These are phyloP conservation scores for Diplocarpon mali DNA, from an alignment of 2,329 filamentous ascomycete species.

Conservation along the genomic window DNA sequence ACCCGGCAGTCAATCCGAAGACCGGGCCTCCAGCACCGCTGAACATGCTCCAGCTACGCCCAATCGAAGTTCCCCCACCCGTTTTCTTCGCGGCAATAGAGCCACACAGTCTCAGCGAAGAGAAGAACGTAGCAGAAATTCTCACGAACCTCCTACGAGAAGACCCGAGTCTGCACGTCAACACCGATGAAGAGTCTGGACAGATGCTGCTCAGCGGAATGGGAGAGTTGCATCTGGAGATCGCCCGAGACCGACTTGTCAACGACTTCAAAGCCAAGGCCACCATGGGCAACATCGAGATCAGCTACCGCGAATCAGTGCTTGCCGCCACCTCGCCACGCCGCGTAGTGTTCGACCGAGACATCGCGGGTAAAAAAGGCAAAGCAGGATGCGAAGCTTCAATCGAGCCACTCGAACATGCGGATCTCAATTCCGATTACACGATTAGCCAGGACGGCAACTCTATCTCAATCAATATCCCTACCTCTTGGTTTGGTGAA, in stretches of 20 bases:
- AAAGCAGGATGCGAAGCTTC: constrained; percentile 64
- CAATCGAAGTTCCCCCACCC: constrained; percentile 81
- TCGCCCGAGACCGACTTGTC: constrained; percentile 77
- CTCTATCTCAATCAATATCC: constrained; percentile 43
- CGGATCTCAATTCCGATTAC: constrained; percentile 28
- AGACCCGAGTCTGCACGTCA: constrained; percentile 83
- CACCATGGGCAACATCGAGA: constrained; percentile 81
- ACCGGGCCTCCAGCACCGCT: constrained; percentile 57
- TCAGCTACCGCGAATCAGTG: constrained; percentile 85
- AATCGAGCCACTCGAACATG: constrained; percentile 47
- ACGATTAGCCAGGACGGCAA: constrained; percentile 59
- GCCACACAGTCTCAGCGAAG: constrained; percentile 63
- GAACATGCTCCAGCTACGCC: constrained; percentile 68
- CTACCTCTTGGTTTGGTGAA: constrained; percentile 18
- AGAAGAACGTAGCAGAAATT: constrained; percentile 67
- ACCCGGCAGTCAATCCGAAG: constrained; percentile 48
- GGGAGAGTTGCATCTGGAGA: constrained; percentile 92
- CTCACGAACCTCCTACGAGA: constrained; percentile 74
- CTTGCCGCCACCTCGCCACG: constrained; percentile 44
- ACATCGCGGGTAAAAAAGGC: constrained; percentile 68
- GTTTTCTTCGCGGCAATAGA: constrained; percentile 97
- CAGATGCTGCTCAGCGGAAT: constrained; percentile 91
- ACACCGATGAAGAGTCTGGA: constrained; percentile 76
- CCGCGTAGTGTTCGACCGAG: constrained; percentile 60
- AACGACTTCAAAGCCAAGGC: constrained; percentile 82